Conservation (phyloP, 2,329 filamentous ascomycete genomes). For the Proliferodiscus dingleyae region DNA sequence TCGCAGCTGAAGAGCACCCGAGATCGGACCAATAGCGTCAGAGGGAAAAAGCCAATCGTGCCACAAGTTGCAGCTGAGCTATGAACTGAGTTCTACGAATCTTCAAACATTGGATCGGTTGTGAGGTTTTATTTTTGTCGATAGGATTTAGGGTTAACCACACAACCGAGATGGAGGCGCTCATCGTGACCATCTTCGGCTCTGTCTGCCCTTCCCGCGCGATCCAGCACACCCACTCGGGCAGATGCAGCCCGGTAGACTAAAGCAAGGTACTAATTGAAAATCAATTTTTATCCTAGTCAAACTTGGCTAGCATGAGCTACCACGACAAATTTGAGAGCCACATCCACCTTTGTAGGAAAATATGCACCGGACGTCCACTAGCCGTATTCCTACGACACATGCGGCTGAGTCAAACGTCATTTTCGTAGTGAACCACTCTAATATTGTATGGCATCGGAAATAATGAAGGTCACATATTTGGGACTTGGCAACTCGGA, state of each 20-base stretch:
- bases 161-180: not conserved
- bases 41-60: slow-evolving; percentile 12
- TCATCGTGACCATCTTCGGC: not conserved
- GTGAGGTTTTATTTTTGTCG: slow-evolving; percentile 6
- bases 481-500: too few relatives aligned
- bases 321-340: slow-evolving; percentile 5
- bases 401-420: too few relatives aligned
- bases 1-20: slow-evolving; percentile 7
- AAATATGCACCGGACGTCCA: not conserved
- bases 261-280: not conserved
- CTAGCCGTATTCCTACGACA: too few relatives aligned
- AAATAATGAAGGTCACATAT: too few relatives aligned
- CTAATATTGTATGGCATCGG: too few relatives aligned
- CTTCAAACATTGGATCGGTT: slow-evolving; percentile 4
- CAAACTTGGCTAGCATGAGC: slow-evolving; percentile 4
- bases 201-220: too few relatives aligned
- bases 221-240: not conserved
- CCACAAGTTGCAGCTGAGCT: slow-evolving; percentile 16
- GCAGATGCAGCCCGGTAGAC: slow-evolving; percentile 1
- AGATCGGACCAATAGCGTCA: slow-evolving; percentile 14
- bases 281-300: slow-evolving; percentile 1
- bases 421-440: too few relatives aligned
- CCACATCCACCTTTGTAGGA: slow-evolving; percentile 6
- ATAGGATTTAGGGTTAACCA: not conserved
- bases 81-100: slow-evolving; percentile 10